Base-by-base conservation (phyloP, 148 eudicot genomes). In the Camellia sinensis region DNA sequence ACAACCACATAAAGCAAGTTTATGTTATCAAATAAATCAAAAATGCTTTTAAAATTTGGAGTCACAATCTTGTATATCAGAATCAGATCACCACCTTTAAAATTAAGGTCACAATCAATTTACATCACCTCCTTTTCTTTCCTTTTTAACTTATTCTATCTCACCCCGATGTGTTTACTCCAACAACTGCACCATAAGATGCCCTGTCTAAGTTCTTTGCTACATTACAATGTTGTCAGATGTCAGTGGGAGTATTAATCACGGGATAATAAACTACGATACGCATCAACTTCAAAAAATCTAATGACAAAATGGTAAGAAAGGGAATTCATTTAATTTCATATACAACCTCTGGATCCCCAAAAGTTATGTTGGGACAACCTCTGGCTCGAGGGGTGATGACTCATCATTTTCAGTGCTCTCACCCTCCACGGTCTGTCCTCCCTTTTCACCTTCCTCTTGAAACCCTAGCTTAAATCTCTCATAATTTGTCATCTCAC, bases 401-500 rank as follows among this genome's bases (percentile, higher is more conserved):
- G 88, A 76, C 22, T 76, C 89, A 53, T 88, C 90, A 48, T 89
- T 91, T 71, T 87, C 88, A 3, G 84, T 14, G 6, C 80, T 81
- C 67, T 7, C 79, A 14, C 82, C 80, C 82, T 87, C 89, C 6
- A 41, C 78, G 5, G 59, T 62, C 41, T 78, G 66, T 45, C 41
- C 78, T 29, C 60, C 74, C 79, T 82, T 82, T 0, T 77, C 84
- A 43, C 65, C 83, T 73, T 92, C 89, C 14, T 83, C 77, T 68
- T 82, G 85, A 59, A 94, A 91, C 10, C 98, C 97, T 79, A 81
- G 86, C 87, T 84, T 91, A 73, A 87, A 94, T 78, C 82, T 91
- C 40, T 92, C 98, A 48, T 92, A 91, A 73, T 94, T 91, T 11
- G 98, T 80, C 79, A 85, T 80, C 85, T 94, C 98, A 21, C 76